phyloP scores from a whole-genome alignment of 1,284 basidiomycete species.

The Papiliotrema nemorosa region DNA sequence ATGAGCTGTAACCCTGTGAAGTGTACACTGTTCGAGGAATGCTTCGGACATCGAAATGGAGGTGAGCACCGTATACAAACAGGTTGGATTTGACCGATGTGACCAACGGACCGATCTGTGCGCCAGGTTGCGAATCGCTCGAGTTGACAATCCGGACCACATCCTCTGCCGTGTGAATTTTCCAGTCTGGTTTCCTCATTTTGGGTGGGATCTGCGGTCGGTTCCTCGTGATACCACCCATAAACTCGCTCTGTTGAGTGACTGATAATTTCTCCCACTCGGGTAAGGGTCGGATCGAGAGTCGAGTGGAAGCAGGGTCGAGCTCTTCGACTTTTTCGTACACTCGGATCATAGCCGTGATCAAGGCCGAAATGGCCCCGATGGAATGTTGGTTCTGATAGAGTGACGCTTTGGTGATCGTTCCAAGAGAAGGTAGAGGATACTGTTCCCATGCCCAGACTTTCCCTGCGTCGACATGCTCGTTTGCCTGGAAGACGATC shows the following conservation, averaged over 20 bases:
- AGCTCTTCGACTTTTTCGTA: slow-evolving; percentile 6
- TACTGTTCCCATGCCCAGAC: slow-evolving; percentile 54
- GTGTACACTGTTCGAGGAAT: slow-evolving; percentile 23
- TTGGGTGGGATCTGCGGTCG: slow-evolving; percentile 48
- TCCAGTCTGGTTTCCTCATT: slow-evolving; percentile 38
- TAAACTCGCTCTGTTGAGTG: slow-evolving; percentile 36
- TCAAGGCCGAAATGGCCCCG: slow-evolving; percentile 45
- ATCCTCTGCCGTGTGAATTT: slow-evolving; percentile 43
- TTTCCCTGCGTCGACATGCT: slow-evolving; percentile 51
- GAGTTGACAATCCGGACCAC: slow-evolving; percentile 46
- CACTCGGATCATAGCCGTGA: slow-evolving; percentile 47
- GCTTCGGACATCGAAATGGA: slow-evolving; percentile 30
- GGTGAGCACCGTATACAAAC: slow-evolving; percentile 51
- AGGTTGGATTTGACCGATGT: slow-evolving; percentile 32
- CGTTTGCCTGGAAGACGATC: slow-evolving; percentile 51
- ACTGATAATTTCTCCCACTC: slow-evolving; percentile 35
- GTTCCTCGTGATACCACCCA: slow-evolving; percentile 45
- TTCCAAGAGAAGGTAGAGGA: slow-evolving; percentile 35
- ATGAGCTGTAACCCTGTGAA: slow-evolving; percentile 14
- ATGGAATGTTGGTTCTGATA: slow-evolving; percentile 50
- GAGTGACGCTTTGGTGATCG: slow-evolving; percentile 48
- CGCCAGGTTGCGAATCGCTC: slow-evolving; percentile 52
- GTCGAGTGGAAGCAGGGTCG: slow-evolving; percentile 6
- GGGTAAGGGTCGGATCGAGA: slow-evolving; percentile 8
- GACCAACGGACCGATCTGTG: slow-evolving; percentile 43